A percentile compares a stretch with the other conserved stretches of the same genome.
Evolutionary conservation across 2,329 filamentous ascomycete species (phyloP).

Genomic region (Exophiala bonariae): DNA sequence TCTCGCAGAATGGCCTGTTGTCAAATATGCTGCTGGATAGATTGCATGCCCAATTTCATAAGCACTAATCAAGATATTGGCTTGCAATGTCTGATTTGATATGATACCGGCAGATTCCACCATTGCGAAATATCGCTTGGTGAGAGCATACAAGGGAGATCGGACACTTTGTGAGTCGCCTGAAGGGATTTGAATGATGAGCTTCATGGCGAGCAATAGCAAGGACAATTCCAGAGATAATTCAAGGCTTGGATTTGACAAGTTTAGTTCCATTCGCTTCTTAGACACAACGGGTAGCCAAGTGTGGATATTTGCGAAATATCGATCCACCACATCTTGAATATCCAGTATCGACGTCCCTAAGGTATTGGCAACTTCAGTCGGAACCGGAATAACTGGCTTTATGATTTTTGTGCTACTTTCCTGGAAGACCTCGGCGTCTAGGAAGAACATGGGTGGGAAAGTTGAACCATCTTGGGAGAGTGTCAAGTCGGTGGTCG

Average conservation of each 20-base stretch:
- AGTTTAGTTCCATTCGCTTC: slow-evolving; percentile 21
- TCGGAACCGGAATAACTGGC: slow-evolving; percentile 16
- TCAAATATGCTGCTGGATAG: slow-evolving; percentile 37
- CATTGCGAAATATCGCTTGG: slow-evolving; percentile 31
- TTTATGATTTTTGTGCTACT: slow-evolving; percentile 15
- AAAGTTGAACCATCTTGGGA: slow-evolving; percentile 14
- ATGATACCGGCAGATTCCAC: slow-evolving; percentile 30
- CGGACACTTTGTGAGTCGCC: slow-evolving; percentile 11
- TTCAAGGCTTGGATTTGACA: slow-evolving; percentile 27
- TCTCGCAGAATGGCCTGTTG: slow-evolving; percentile 26
- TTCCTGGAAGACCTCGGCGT: slow-evolving; percentile 22
- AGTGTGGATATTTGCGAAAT: slow-evolving; percentile 28
- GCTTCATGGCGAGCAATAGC: slow-evolving; percentile 33
- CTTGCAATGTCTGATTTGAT: slow-evolving; percentile 32
- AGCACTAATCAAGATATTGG: slow-evolving; percentile 32
- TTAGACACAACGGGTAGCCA: slow-evolving; percentile 30
- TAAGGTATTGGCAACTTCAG: slow-evolving; percentile 21
- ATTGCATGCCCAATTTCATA: slow-evolving; percentile 39
- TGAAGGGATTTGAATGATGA: slow-evolving; percentile 25
- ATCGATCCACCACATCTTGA: slow-evolving; percentile 24
- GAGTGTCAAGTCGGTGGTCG: slow-evolving; percentile 1
- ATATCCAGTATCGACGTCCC: slow-evolving; percentile 26
- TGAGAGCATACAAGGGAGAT: slow-evolving; percentile 28
- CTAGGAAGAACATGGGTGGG: slow-evolving; percentile 27
- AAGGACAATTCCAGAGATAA: slow-evolving; percentile 28